These are phyloP conservation scores for Mycena epipterygia DNA, from an alignment of 768 basidiomycete species.

Conservation along the genomic window DNA sequence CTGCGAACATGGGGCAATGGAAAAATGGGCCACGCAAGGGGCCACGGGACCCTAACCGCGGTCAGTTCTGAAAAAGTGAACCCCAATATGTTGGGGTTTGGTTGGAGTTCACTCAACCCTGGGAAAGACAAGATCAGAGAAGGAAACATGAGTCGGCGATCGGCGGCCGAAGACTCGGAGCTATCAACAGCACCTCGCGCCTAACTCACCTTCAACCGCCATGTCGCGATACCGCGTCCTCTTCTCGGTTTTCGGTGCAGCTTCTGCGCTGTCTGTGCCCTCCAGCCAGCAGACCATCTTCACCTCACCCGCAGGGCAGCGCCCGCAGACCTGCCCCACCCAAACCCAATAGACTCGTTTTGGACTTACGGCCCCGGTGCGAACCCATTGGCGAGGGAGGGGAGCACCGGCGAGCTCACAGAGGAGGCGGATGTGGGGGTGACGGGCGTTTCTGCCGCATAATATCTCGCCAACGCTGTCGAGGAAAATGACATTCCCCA, in stretches of 20 bases:
- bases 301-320: neutral
- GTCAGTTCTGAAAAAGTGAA: too few species aligned
- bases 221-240: slow-evolving; percentile 15
- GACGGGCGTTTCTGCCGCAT: slow-evolving; percentile 81
- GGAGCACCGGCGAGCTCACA: slow-evolving; percentile 73
- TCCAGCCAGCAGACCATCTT: slow-evolving; percentile 4
- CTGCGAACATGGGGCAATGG: too few species aligned
- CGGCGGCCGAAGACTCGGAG: too few species aligned
- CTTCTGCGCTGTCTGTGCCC: slow-evolving; percentile 14
- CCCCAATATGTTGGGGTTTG: too few species aligned
- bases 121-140: too few species aligned
- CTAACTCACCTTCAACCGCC: too few species aligned
- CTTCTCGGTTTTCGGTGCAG: neutral
- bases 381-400: slow-evolving; percentile 77
- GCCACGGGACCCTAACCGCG: too few species aligned
- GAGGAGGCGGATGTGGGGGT: slow-evolving; percentile 80
- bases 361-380: slow-evolving; percentile 75
- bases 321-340: slow-evolving; percentile 59
- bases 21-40: too few species aligned
- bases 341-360: slow-evolving; percentile 78
- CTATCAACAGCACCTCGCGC: too few species aligned
- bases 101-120: too few species aligned
- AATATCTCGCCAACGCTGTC: slow-evolving; percentile 68
- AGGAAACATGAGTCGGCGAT: too few species aligned
- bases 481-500: slow-evolving; percentile 22